phyloP scores from a whole-genome alignment of 345 rosid species.

The Aurinia saxatilis region DNA sequence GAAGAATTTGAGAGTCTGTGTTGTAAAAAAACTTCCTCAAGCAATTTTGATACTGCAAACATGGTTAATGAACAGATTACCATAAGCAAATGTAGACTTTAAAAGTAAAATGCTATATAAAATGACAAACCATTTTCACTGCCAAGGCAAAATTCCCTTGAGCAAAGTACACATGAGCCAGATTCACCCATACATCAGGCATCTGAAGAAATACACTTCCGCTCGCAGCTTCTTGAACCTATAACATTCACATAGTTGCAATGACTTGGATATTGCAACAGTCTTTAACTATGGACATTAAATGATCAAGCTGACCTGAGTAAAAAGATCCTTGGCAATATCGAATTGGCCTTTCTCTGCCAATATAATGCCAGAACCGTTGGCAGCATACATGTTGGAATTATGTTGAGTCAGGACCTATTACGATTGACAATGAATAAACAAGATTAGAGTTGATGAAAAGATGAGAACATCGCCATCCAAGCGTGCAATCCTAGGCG shows the following conservation, averaged over 20 bases:
- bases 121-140: conserved; percentile 80
- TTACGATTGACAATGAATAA: conserved; percentile 4
- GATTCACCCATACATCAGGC: conserved; percentile 98
- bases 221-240: conserved; percentile 99
- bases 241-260: conserved; percentile 17
- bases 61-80: neutral
- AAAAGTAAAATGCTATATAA: neutral
- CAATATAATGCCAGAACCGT: conserved; percentile 91
- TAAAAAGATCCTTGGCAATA: conserved; percentile 91
- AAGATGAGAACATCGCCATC: neutral
- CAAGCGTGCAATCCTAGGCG: neutral
- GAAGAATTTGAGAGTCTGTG: conserved; percentile 90
- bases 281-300: conserved; percentile 8
- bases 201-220: conserved; percentile 93
- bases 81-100: neutral
- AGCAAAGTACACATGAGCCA: conserved; percentile 95
- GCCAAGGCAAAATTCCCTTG: conserved; percentile 94
- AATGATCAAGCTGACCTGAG: conserved; percentile 47
- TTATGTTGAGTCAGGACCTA: conserved; percentile 91
- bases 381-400: conserved; percentile 92
- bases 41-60: conserved; percentile 93
- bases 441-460: neutral
- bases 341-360: conserved; percentile 98
- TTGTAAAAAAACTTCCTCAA: conserved; percentile 81
- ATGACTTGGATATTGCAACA: neutral